phyloP scores from a whole-genome alignment of 2,329 filamentous ascomycete species.

The Ceratocystis albifundus region DNA sequence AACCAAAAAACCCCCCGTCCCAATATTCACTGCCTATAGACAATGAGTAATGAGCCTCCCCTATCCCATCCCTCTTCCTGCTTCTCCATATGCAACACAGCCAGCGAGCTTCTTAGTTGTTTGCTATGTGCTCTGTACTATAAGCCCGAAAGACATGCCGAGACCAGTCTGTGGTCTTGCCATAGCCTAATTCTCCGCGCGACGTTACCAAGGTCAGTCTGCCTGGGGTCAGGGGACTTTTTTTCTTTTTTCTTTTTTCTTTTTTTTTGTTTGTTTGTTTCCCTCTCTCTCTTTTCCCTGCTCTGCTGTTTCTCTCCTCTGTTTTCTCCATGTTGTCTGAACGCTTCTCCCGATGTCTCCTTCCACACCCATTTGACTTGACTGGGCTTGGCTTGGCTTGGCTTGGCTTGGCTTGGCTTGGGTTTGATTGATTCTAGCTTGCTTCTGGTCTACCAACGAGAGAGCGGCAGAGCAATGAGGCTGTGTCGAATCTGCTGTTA shows the following conservation, averaged over 20 bases:
- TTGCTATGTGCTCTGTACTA: neutral
- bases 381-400: too few species aligned
- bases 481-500: neutral
- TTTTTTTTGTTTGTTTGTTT: too few species aligned
- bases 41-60: neutral
- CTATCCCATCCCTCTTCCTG: neutral
- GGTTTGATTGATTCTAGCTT: neutral
- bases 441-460: neutral
- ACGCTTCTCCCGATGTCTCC: neutral
- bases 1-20: too few species aligned
- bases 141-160: conserved; percentile 12
- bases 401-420: too few species aligned
- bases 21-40: neutral
- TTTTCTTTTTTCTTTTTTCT: too few species aligned
- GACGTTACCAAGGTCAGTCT: neutral
- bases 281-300: neutral
- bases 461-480: neutral
- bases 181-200: conserved; percentile 12
- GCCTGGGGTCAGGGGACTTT: neutral
- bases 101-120: neutral
- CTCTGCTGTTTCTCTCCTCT: neutral
- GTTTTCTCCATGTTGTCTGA: neutral
- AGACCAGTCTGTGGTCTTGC: neutral
- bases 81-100: neutral
- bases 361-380: neutral